Percentiles rank a stretch among this genome's conserved stretches.
These are phyloP conservation scores for Beauveria scarabaeidicola DNA, from an alignment of 2,329 filamentous ascomycete genomes.

Conservation along the genomic window DNA sequence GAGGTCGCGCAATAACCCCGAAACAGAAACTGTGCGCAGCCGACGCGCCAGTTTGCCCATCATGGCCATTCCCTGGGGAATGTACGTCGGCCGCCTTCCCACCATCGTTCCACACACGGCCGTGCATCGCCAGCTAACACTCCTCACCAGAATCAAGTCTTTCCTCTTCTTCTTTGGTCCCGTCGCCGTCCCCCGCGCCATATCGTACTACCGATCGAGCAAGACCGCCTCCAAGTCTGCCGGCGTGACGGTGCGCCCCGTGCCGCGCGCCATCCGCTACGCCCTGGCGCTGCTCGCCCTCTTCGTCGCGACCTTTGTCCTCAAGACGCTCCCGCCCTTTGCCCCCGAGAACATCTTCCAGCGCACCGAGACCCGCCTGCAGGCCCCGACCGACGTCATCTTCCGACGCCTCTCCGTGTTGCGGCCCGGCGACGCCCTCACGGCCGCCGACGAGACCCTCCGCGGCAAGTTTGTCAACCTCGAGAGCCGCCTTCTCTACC, in stretches of 20 bases:
- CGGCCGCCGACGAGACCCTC: conserved; percentile 53
- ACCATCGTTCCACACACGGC: background rate
- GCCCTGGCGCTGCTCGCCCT: conserved; percentile 52
- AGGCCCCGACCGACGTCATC: conserved; percentile 76
- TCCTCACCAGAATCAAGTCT: conserved; percentile 38
- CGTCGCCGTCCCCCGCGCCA: conserved; percentile 57
- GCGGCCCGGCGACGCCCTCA: conserved; percentile 41
- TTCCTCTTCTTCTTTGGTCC: conserved; percentile 59
- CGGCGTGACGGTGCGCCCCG: conserved; percentile 43
- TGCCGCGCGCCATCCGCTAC: conserved; percentile 45
- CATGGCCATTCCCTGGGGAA: conserved; percentile 9
- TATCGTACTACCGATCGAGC: conserved; percentile 54
- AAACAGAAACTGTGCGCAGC: background rate
- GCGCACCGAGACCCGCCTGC: conserved; percentile 69
- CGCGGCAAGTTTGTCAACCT: conserved; percentile 59
- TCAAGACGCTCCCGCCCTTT: conserved; percentile 58
- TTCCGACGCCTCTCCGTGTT: conserved; percentile 63
- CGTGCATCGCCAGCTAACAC: background rate
- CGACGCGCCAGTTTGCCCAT: background rate
- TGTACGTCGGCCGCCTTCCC: conserved; percentile 13
- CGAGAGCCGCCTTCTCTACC: conserved; percentile 70
- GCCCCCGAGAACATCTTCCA: conserved; percentile 75
- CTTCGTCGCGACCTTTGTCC: conserved; percentile 34
- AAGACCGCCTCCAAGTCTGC: conserved; percentile 32
- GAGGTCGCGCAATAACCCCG: background rate